phyloP scores from a whole-genome alignment of 805 yeast species.

The Barnettozyma sucrosica region DNA sequence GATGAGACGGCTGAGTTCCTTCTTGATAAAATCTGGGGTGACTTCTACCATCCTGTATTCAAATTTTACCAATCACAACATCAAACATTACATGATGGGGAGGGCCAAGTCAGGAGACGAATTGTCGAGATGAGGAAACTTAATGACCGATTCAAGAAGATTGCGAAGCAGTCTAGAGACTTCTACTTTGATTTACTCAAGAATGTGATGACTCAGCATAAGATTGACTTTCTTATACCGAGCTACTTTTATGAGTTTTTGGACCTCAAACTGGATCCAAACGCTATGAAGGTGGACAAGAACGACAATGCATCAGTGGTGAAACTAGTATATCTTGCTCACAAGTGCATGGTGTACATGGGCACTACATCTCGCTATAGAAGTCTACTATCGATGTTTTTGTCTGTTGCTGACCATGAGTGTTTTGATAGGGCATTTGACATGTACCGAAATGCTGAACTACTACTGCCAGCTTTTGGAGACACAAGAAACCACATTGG shows the following conservation, averaged over 20 bases:
- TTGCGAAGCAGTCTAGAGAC: slow-evolving; percentile 38
- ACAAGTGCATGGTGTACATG: slow-evolving; percentile 44
- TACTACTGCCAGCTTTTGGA: slow-evolving; percentile 60
- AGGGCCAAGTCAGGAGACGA: slow-evolving; percentile 14
- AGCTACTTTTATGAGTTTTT: slow-evolving; percentile 13
- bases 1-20: slow-evolving; percentile 25
- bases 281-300: slow-evolving; percentile 10
- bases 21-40: slow-evolving; percentile 52
- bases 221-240: slow-evolving; percentile 28
- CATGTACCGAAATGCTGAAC: slow-evolving; percentile 46
- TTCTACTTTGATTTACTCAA: slow-evolving; percentile 43
- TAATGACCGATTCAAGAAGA: slow-evolving; percentile 45
- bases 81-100: slow-evolving; percentile 12
- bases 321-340: slow-evolving; percentile 37
- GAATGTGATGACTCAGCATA: slow-evolving; percentile 33
- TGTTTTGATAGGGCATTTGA: slow-evolving; percentile 40
- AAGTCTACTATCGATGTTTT: slow-evolving; percentile 29
- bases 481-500: slow-evolving; percentile 62
- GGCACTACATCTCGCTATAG: slow-evolving; percentile 59
- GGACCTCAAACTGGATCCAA: slow-evolving; percentile 3
- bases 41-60: slow-evolving; percentile 59
- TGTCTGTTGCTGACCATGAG: slow-evolving; percentile 33
- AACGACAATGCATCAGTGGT: slow-evolving; percentile 12
- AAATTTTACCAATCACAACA: slow-evolving; percentile 35
- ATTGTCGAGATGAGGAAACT: slow-evolving; percentile 53